Evolutionary conservation across 208 protist genomes (phyloP), one percentile per base, ranked within the genome.

Genomic region (Wallacemonas sp.): DNA sequence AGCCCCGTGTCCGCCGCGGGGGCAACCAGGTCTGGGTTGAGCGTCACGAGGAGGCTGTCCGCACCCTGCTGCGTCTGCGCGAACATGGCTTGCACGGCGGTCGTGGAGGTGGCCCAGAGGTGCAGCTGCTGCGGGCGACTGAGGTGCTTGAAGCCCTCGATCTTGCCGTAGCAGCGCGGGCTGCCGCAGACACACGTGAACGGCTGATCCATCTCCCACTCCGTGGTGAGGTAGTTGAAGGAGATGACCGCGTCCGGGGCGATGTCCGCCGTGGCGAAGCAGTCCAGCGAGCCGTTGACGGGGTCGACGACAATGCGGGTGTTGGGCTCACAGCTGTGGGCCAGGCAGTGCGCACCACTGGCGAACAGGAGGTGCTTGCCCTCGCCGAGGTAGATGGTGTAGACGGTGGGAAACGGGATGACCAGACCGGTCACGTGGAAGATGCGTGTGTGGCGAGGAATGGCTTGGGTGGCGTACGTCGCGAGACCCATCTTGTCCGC

Each of bases 171-270:
- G 73, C 88, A 95, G 11, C 56, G 32, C 26, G 57, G 46, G 63
- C 54, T 74, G 66, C 83, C 52, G 65, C 90, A 96, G 12, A 47
- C 68, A 44, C 90, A 96, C 3, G 32, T 57, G 74, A 96, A 96
- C 4, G 90, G 85, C 61, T 67, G 70, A 30, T 82, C 78, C 87
- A 96, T 93, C 65, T 92, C 82, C 85, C 86, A 96, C 83, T 96
- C 90, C 44, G 90, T 91, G 46, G 84, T 84, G 17, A 93, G 76
- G 72, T 96, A 96, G 76, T 96, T 94, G 78, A 92, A 94, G 62
- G 81, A 84, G 33, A 94, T 56, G 41, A 93, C 63, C 32, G 88
- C 85, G 16, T 77, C 87, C 0, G 38, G 48, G 17, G 77, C 61
- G 66, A 96, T 93, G 69, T 85, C 74, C 43, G 72, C 67, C 49